These are phyloP conservation scores for Aspergillus ochraceoroseus DNA, from an alignment of 2,329 filamentous ascomycete species.

Conservation along the genomic window DNA sequence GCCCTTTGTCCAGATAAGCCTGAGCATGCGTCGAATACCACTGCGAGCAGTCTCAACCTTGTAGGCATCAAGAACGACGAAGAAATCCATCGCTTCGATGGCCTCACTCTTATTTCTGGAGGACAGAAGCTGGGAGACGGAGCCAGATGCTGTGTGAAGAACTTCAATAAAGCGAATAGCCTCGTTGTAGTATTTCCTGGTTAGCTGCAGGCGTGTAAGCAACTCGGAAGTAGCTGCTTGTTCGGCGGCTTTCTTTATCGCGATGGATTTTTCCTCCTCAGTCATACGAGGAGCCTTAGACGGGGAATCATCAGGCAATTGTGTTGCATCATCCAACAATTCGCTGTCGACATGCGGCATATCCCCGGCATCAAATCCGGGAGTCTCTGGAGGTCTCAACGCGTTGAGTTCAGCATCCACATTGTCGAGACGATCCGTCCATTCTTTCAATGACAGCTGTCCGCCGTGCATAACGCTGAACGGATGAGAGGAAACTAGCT, in stretches of 20 bases:
- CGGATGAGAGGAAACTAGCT: slow-evolving; percentile 87
- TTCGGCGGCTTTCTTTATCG: slow-evolving; percentile 72
- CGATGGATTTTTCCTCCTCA: slow-evolving; percentile 69
- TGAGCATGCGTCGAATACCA: slow-evolving; percentile 91
- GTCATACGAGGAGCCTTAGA: slow-evolving; percentile 65
- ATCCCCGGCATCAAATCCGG: slow-evolving; percentile 64
- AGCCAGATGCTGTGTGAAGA: slow-evolving; percentile 72
- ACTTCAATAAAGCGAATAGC: slow-evolving; percentile 91
- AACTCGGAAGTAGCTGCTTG: slow-evolving; percentile 85
- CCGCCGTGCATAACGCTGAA: slow-evolving; percentile 90
- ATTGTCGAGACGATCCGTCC: slow-evolving; percentile 73
- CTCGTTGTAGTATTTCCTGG: slow-evolving; percentile 86
- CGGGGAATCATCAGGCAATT: slow-evolving; percentile 62
- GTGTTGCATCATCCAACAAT: slow-evolving; percentile 82
- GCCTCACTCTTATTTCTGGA: slow-evolving; percentile 98
- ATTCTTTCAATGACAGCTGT: slow-evolving; percentile 77
- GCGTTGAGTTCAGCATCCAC: slow-evolving; percentile 78
- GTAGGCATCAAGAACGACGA: slow-evolving; percentile 91
- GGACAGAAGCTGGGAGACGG: slow-evolving; percentile 79
- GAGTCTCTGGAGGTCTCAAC: slow-evolving; percentile 68
- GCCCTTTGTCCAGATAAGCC: slow-evolving; percentile 98
- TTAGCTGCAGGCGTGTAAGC: slow-evolving; percentile 80
- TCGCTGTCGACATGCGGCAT: slow-evolving; percentile 69
- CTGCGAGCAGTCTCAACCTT: slow-evolving; percentile 88
- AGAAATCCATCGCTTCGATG: slow-evolving; percentile 98